Percentiles rank a stretch among this genome's conserved stretches.
These are phyloP conservation scores for Trichosporon sp. DNA, from an alignment of 1,284 basidiomycete species.

Conservation along the genomic window DNA sequence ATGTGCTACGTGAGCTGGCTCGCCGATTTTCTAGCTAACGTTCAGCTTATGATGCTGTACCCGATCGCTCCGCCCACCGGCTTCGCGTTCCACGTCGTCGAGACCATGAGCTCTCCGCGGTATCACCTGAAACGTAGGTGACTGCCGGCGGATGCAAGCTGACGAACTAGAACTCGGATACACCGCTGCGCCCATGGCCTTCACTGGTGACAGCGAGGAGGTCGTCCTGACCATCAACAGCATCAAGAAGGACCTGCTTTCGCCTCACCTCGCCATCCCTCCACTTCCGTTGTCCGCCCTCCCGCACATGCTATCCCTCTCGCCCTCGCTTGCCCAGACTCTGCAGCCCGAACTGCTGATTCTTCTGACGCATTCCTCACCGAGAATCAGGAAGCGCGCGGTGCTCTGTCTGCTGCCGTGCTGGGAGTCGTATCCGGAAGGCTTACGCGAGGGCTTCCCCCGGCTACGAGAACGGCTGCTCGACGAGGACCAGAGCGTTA, in stretches of 20 bases:
- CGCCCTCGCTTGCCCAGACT: constrained; percentile 83
- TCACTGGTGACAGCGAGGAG: constrained; percentile 91
- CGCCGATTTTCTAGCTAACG: constrained; percentile 5
- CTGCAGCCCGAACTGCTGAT: constrained; percentile 81
- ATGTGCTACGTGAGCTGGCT: constrained; percentile 81
- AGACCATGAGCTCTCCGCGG: constrained; percentile 92
- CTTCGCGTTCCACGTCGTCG: constrained; percentile 85
- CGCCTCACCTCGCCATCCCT: constrained; percentile 70
- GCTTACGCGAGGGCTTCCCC: constrained; percentile 66
- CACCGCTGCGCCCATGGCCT: constrained; percentile 89
- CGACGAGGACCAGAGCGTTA: constrained; percentile 86
- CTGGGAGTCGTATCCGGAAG: constrained; percentile 76
- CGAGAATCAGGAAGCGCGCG: constrained; percentile 85
- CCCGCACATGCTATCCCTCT: constrained; percentile 85
- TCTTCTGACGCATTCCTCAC: constrained; percentile 87
- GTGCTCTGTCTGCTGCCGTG: constrained; percentile 79
- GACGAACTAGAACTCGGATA: constrained; percentile 74
- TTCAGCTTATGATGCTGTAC: constrained; percentile 58
- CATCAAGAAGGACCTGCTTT: constrained; percentile 94
- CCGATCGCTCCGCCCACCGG: constrained; percentile 58
- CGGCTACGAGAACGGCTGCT: constrained; percentile 80
- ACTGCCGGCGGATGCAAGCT: background rate
- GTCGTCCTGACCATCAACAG: constrained; percentile 97
- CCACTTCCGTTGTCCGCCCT: constrained; percentile 83
- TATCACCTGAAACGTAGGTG: constrained; percentile 76